Conservation (phyloP, 2,329 filamentous ascomycete species). For the Cladobotryum protrusum region DNA sequence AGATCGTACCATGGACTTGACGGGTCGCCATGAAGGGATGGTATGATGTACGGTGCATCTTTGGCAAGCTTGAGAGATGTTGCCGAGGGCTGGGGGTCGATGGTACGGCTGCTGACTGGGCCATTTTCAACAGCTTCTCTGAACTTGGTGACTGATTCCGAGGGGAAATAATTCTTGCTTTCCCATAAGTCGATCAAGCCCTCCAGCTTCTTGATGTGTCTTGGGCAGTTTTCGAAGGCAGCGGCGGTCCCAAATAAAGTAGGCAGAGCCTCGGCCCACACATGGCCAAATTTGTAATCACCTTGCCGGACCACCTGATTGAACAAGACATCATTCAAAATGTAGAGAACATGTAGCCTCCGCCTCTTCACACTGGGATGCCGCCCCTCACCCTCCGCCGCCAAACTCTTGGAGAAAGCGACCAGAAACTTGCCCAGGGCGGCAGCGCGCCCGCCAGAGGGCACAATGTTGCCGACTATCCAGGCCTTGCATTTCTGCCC, state of each 20-base stretch:
- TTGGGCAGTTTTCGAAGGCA: constrained; percentile 54
- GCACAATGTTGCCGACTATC: constrained; percentile 66
- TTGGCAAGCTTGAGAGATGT: constrained; percentile 39
- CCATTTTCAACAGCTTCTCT: constrained; percentile 47
- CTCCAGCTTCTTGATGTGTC: constrained; percentile 58
- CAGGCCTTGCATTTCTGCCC: constrained; percentile 81
- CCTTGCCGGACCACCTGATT: constrained; percentile 53
- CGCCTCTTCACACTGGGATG: constrained; percentile 57
- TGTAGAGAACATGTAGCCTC: constrained; percentile 68
- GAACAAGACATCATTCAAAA: constrained; percentile 73
- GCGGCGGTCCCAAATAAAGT: constrained; percentile 56
- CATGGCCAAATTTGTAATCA: constrained; percentile 46
- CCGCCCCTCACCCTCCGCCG: constrained; percentile 20
- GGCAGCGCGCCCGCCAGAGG: constrained; percentile 58
- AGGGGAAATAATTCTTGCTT: constrained; percentile 55
- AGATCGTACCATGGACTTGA: constrained; percentile 73
- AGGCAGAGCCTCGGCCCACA: constrained; percentile 53
- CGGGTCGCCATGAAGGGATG: constrained; percentile 69
- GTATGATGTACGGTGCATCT: constrained; percentile 62
- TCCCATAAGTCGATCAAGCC: constrained; percentile 65
- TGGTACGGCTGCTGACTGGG: constrained; percentile 17
- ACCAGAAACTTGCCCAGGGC: constrained; percentile 71
- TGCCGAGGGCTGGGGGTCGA: constrained; percentile 16
- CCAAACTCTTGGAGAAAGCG: constrained; percentile 50
- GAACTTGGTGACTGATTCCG: constrained; percentile 51